Conservation (phyloP, 257 asterid species). For the Capsicum chinense region DNA sequence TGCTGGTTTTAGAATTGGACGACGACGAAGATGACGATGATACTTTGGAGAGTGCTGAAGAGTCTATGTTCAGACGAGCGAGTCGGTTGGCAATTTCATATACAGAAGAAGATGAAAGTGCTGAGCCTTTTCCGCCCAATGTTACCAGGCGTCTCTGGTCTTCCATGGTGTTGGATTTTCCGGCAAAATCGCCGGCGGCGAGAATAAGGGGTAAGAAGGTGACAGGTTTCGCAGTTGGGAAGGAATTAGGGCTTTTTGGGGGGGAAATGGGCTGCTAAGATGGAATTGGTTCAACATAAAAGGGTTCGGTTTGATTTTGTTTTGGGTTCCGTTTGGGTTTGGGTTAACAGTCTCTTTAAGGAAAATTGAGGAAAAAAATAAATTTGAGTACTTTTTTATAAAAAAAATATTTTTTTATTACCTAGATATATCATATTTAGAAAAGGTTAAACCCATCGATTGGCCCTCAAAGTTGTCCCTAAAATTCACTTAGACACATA, state of each 20-base stretch:
- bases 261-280: neutral
- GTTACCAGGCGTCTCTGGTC: conserved; percentile 46
- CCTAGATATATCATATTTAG: no score
- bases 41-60: conserved; percentile 59
- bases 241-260: neutral
- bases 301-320: neutral
- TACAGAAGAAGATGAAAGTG: conserved; percentile 57
- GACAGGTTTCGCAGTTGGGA: neutral
- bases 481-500: no score
- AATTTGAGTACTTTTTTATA: no score
- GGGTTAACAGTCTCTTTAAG: no score
- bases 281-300: neutral
- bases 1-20: conserved; percentile 29
- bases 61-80: conserved; percentile 53
- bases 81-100: conserved; percentile 53
- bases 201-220: neutral
- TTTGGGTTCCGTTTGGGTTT: neutral
- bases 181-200: neutral
- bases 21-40: conserved; percentile 29
- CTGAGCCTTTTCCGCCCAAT: conserved; percentile 71
- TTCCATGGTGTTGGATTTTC: neutral
- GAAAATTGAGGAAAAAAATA: no score
- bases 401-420: no score
- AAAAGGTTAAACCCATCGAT: no score
- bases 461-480: no score